A percentile compares a stretch with the other conserved stretches of the same genome.
Conservation (phyloP, 2,329 filamentous ascomycete genomes). For the Elsinoe australis region DNA sequence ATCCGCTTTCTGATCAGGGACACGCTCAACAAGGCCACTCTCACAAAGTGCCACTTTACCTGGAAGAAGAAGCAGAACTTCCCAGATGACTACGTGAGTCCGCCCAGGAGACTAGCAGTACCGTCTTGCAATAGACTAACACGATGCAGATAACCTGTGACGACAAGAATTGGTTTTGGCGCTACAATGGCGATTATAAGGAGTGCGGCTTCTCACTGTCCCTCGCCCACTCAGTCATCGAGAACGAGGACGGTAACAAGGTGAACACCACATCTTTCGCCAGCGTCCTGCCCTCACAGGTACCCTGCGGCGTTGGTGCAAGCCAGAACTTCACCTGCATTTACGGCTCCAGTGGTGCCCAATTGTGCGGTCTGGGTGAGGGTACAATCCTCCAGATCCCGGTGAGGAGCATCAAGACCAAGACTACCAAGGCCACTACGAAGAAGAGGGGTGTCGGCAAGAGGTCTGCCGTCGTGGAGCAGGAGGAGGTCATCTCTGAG, state of each 20-base stretch:
- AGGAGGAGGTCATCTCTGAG: constrained; percentile 10
- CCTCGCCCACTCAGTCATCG: constrained; percentile 1
- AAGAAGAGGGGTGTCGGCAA: neutral
- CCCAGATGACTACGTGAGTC: constrained; percentile 6
- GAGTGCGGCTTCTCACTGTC: constrained; percentile 9
- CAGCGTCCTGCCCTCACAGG: neutral
- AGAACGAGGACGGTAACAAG: neutral
- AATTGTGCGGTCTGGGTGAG: constrained; percentile 6
- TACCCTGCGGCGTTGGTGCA: constrained; percentile 8
- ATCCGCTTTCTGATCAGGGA: constrained; percentile 9
- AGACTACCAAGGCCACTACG: neutral
- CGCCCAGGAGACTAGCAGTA: too few relatives aligned
- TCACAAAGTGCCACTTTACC: constrained; percentile 12
- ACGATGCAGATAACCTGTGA: neutral
- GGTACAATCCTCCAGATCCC: constrained; percentile 7
- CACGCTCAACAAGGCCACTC: constrained; percentile 7
- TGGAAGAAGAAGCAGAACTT: constrained; percentile 9
- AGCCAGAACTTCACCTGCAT: constrained; percentile 15
- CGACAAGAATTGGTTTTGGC: constrained; percentile 4
- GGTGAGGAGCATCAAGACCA: constrained; percentile 7
- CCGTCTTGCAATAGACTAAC: neutral
- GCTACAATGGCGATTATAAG: constrained; percentile 5
- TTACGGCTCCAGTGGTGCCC: constrained; percentile 6
- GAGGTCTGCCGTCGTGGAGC: neutral
- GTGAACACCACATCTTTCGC: constrained; percentile 10